Evolutionary conservation across 371 early-diverging fungal species (phyloP), one percentile per base, ranked within the genome.

Genomic region (Mortierella sp.): DNA sequence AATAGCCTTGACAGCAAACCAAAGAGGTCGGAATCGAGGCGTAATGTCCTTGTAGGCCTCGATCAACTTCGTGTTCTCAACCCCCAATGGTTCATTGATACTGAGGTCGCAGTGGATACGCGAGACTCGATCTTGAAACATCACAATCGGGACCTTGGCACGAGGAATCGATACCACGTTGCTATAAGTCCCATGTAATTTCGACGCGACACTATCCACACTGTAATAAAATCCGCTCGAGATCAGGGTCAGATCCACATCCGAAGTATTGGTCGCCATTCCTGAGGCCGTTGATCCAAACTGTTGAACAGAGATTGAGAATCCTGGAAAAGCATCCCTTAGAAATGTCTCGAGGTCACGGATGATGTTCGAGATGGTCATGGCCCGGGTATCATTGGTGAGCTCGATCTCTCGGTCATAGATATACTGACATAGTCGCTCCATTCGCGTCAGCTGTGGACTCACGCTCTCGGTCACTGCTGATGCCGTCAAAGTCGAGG

Each of bases 131-230:
- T 92, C 92, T 59, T 70, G 81, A 59, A 91, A 90, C 71, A 89
- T 92, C 81, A 88, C 89, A 23, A 92, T 90, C 0, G 91, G 91
- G 1, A 92, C 91, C 52, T 74, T 84, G 0, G 91, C 68, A 30
- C 14, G 7, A 2, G 56, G 18, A 14, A 67, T 46, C 15, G 61
- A 11, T 0, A 21, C 7, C 0, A 67, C 47, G 7, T n/a, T 28
- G 23, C 46, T 19, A 26, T 60, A 67, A 9, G 37, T 5, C 3
- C 37, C 37, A 37, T 9, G 37, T 9, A 37, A 37, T 5, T 37
- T 9, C 37, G 5, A 5, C 37, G 37, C 37, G 9, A 37, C 37
- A 37, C 37, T 37, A 9, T 3, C 3, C 9, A 37, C 37, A 37
- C 5, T 5, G 37, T 9, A 3, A 37, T 37, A 37, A 9, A 37